Base-by-base conservation (phyloP, 306 rosid species). In the Prunus mongolica region DNA sequence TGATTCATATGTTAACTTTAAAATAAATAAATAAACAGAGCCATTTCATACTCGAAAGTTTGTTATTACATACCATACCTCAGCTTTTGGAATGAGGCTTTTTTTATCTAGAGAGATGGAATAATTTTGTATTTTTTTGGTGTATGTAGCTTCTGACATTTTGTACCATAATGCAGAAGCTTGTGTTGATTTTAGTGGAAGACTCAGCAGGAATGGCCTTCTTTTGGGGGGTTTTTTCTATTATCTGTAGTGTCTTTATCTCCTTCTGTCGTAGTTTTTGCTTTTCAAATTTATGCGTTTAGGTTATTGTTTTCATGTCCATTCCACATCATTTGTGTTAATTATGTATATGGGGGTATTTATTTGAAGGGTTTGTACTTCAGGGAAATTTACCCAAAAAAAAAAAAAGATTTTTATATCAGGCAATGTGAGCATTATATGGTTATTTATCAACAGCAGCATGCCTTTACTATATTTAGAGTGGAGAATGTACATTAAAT, bases 171-270 rank as follows among this genome's bases (percentile, higher is more conserved):
- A 61, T 70, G 70, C 63, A 67, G 75, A 56, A 71, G 68, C 13
- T 56, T 41, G 80, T 54, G 44, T 74, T 73, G 44, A 67, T 73
- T 24, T 51, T 66, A 51, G 63, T n/a, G 45, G 82, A 25, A 64
- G 66, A 66, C 32, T 44, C 57, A 1, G 67, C 69, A 55, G 60
- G 57, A 72, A 72, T 41, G 70, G 61, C 73, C 64, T 27, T 79
- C 63, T 28, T 78, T 60, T 30, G 71, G 46, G 49, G n/a, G 27
- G 7, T 71, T 71, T 60, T 15, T 73, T 65, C 57, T 58, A 61
- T 57, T 38, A 60, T 66, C 71, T 41, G 28, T 44, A 41, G 38
- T 62, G 49, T 55, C 46, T 32, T 44, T 47, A 20, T 28, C 30
- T 49, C 72, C 32, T 49, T 49, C 30, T 67, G 28, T 7, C 8